phyloP scores from a whole-genome alignment of 1,284 basidiomycete species.

The Trichosporon sp. region DNA sequence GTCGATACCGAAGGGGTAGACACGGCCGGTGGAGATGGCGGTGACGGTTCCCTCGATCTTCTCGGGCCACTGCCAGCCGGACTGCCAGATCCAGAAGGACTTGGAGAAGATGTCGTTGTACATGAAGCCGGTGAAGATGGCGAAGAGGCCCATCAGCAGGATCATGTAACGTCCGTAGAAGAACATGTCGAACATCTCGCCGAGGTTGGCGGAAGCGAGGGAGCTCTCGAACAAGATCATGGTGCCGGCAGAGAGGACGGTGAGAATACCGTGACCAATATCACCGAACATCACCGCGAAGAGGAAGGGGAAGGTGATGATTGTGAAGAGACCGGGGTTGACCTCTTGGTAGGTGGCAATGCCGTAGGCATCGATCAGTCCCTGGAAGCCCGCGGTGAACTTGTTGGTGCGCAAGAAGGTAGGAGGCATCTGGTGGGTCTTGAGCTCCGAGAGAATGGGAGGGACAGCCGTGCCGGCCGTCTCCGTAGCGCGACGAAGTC shows the following conservation, averaged over 20 bases:
- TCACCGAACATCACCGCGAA: constrained; percentile 99
- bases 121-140: constrained; percentile 91
- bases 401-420: constrained; percentile 94
- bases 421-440: constrained; percentile 85
- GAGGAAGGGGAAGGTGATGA: constrained; percentile 95
- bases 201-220: constrained; percentile 65
- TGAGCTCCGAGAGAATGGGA: constrained; percentile 85
- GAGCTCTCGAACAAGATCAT: constrained; percentile 85
- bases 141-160: constrained; percentile 92
- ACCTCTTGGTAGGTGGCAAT: constrained; percentile 93
- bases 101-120: constrained; percentile 99
- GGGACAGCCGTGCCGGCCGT: constrained; percentile 87
- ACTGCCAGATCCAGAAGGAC: constrained; percentile 78
- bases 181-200: constrained; percentile 77
- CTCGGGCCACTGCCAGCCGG: constrained; percentile 79
- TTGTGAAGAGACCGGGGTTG: constrained; percentile 91
- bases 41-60: constrained; percentile 51
- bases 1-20: constrained; percentile 91
- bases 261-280: constrained; percentile 89
- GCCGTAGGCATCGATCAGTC: constrained; percentile 97
- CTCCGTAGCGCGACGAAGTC: constrained; percentile 88
- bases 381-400: constrained; percentile 96
- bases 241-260: constrained; percentile 66
- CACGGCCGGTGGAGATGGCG: constrained; percentile 59
- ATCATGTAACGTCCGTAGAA: constrained; percentile 99